phyloP scores from a whole-genome alignment of 768 basidiomycete genomes.

The Leccinum rimulosum region DNA sequence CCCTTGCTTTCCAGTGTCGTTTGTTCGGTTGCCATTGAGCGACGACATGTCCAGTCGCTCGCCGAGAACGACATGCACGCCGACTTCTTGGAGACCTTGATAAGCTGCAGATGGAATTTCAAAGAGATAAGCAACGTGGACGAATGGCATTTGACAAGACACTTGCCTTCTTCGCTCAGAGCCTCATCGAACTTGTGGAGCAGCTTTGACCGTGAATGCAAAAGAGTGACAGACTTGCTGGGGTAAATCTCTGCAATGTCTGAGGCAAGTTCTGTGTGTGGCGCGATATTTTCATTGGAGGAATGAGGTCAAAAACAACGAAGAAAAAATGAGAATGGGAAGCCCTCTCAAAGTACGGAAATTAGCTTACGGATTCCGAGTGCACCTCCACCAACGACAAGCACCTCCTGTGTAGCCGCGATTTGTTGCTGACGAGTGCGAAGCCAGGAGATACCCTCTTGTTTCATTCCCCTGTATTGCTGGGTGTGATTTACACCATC shows the following conservation, averaged over 20 bases:
- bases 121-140: background rate
- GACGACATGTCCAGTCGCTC: constrained; percentile 50
- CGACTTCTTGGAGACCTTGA: constrained; percentile 40
- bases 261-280: constrained; percentile 53
- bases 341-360: background rate
- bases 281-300: background rate
- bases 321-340: background rate
- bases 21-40: constrained; percentile 12
- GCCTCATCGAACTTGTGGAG: constrained; percentile 50
- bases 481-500: background rate
- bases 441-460: constrained; percentile 50
- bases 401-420: constrained; percentile 45
- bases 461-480: constrained; percentile 43
- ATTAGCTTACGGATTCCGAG: constrained; percentile 61
- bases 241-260: constrained; percentile 59
- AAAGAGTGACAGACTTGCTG: constrained; percentile 50
- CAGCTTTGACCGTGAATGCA: constrained; percentile 57
- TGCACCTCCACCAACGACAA: constrained; percentile 72
- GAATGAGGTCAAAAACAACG: background rate
- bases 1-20: constrained; percentile 3
- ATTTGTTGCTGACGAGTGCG: constrained; percentile 48
- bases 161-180: constrained; percentile 53
- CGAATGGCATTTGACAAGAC: background rate
- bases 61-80: constrained; percentile 50
- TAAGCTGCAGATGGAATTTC: background rate